Evolutionary conservation across 1,284 basidiomycete genomes (phyloP), one percentile per base, ranked within the genome.

Genomic region (Cryptococcus wingfieldii): DNA sequence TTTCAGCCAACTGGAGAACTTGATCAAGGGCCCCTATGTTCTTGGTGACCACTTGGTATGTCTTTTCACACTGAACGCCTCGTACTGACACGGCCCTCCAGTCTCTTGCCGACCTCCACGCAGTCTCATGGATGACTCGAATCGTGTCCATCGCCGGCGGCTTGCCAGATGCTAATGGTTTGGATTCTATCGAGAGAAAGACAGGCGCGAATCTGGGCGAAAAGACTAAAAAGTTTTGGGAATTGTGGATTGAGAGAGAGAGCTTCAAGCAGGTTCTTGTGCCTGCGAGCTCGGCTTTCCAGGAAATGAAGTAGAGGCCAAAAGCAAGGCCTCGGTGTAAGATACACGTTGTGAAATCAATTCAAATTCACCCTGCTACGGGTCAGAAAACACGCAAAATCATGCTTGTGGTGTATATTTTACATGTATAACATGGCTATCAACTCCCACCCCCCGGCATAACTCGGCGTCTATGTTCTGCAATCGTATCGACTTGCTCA

Each of bases 101-200:
- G 68, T 88, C 86, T 8, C 78, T 90, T 44, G 88, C 86, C 3
- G 91, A 94, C 70, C 75, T 91, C 51, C 89, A 92, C 67, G 78
- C 91, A 27, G 84, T 83, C 3, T 84, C 84, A 12, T 95, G 89
- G 89, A 72, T 92, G 39, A 79, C 84, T 3, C 81, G 84, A 31
- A 62, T 91, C 10, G 82, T 85, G 12, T 71, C 67, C 45, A 77
- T 89, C 25, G 79, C 81, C 5, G 86, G 84, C 2, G 86, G 83
- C 0, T 71, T 70, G 23, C 67, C 68, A 0, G 70, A 64, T 2
- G 81, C 85, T 39, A 78, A 82, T 3, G 75, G 73, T 7, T 55
- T 79, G 38, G 53, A 63, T 13, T 57, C 65, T 8, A 55, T 79
- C 5, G 68, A 75, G 43, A 57, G 62, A 0, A 58, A 64, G 50